Conservation (phyloP, 2,329 filamentous ascomycete species). For the Aspergillus ustus region DNA sequence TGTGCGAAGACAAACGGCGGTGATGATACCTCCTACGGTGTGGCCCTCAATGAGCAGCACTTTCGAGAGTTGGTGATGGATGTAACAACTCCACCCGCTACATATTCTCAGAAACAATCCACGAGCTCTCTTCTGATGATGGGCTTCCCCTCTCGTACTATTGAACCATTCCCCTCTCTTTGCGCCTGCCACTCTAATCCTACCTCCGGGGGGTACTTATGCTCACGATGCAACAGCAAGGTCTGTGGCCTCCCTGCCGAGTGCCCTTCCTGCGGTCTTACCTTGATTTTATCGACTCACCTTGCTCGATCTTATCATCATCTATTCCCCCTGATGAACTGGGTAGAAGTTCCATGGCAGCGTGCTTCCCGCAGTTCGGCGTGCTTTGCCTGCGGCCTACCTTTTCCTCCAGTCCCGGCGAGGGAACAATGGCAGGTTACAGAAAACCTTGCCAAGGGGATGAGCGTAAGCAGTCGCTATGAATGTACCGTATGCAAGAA, state of each 20-base stretch:
- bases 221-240: constrained; percentile 84
- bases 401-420: constrained; percentile 65
- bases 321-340: constrained; percentile 86
- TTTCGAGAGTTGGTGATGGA: constrained; percentile 88
- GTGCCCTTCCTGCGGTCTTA: constrained; percentile 88
- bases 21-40: constrained; percentile 71
- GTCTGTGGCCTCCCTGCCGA: constrained; percentile 89
- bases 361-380: constrained; percentile 65
- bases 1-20: constrained; percentile 86
- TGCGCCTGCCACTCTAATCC: constrained; percentile 91
- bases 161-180: constrained; percentile 72
- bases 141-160: constrained; percentile 89
- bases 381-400: constrained; percentile 77
- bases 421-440: constrained; percentile 40
- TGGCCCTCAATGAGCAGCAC: constrained; percentile 85
- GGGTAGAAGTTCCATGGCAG: constrained; percentile 86
- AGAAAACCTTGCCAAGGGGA: constrained; percentile 59
- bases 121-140: constrained; percentile 79
- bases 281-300: constrained; percentile 91
- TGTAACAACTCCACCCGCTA: constrained; percentile 85
- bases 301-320: constrained; percentile 92
- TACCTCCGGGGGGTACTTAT: constrained; percentile 82
- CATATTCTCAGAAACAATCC: constrained; percentile 62
- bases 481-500: constrained; percentile 83
- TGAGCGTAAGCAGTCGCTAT: constrained; percentile 86